These are phyloP conservation scores for Aspergillus thermomutatus DNA, from an alignment of 2,329 filamentous ascomycete genomes.

Conservation along the genomic window DNA sequence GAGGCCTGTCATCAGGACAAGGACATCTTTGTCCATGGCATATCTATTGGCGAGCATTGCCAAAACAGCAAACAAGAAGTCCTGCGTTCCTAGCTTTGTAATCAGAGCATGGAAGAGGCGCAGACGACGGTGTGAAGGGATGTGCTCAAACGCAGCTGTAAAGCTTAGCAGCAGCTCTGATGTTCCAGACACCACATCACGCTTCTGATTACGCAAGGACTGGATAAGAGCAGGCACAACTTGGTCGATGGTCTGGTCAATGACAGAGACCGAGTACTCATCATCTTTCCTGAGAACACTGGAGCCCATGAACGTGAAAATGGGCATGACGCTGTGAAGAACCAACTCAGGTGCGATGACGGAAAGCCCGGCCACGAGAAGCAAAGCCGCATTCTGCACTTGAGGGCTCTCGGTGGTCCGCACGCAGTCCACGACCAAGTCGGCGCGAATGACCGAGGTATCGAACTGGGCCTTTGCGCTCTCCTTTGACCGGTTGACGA, in stretches of 20 bases:
- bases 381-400: slow-evolving; percentile 85
- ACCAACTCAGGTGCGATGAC: slow-evolving; percentile 86
- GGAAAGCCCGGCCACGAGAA: slow-evolving; percentile 83
- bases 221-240: slow-evolving; percentile 89
- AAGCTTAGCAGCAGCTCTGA: slow-evolving; percentile 93
- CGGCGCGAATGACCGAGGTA: slow-evolving; percentile 75
- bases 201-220: slow-evolving; percentile 74
- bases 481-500: slow-evolving; percentile 71
- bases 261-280: slow-evolving; percentile 94
- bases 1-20: slow-evolving; percentile 72
- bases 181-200: slow-evolving; percentile 74
- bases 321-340: slow-evolving; percentile 96
- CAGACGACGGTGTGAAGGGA: slow-evolving; percentile 79
- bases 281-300: slow-evolving; percentile 90
- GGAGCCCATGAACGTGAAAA: slow-evolving; percentile 96
- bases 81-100: slow-evolving; percentile 76
- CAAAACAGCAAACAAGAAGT: slow-evolving; percentile 83
- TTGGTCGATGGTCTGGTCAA: slow-evolving; percentile 88
- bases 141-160: slow-evolving; percentile 92
- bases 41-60: slow-evolving; percentile 91
- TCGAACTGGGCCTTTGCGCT: slow-evolving; percentile 58
- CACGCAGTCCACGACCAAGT: slow-evolving; percentile 90
- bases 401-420: slow-evolving; percentile 88
- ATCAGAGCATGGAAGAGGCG: slow-evolving; percentile 81
- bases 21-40: slow-evolving; percentile 68